Base-by-base conservation (phyloP, 176 grass and related monocot genomes). In the Avena sativa region DNA sequence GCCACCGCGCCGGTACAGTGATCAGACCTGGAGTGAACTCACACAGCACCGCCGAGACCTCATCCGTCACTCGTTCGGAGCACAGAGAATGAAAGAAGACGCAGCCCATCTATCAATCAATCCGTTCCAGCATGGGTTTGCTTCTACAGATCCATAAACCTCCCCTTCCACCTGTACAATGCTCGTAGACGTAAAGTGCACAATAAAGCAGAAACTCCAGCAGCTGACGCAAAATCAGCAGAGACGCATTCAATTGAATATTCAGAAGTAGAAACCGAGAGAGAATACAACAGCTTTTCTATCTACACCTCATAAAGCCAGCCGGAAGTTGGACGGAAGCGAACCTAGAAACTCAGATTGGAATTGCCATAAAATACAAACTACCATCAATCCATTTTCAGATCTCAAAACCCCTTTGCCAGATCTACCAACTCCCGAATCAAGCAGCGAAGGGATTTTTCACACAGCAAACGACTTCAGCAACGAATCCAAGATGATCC, bases 301-400 rank as follows among this genome's bases (percentile, higher is more conserved):
- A 67, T 28, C 61, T 65, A 69, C 79, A 78, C 79, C 44, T 86
- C 79, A 86, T 62, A 28, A 51, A 86, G 71, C 21, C 61, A 70
- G 25, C 46, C 46, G 9, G 46, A 14, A 8, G 60, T 69, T 13
- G 25, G 16, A 2, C 26, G 23, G 53, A 85, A 85, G 88, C 76
- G 17, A 56, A 89, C 36, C 34, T 3, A 3, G 17, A 6, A 12
- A 64, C 10, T 43, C 36, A 69, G 32, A 28, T 16, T 12, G 14
- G 8, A 82, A 69, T 6, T 4, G 28, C 28, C 16, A 1, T 4
- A 28, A 46, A 13, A 21, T 21, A 34, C 44, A n/a, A 17, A 3
- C 19, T 14, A 26, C 62, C 36, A 55, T 65, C 25, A 12, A 65
- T 30, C 4, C 21, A 6, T 12, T 65, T 30, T 65, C 62, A 65